A percentile compares a stretch with the other conserved stretches of the same genome.
Evolutionary conservation across 176 grass and related monocot species (phyloP).

Genomic region (Musa schizocarpa): DNA sequence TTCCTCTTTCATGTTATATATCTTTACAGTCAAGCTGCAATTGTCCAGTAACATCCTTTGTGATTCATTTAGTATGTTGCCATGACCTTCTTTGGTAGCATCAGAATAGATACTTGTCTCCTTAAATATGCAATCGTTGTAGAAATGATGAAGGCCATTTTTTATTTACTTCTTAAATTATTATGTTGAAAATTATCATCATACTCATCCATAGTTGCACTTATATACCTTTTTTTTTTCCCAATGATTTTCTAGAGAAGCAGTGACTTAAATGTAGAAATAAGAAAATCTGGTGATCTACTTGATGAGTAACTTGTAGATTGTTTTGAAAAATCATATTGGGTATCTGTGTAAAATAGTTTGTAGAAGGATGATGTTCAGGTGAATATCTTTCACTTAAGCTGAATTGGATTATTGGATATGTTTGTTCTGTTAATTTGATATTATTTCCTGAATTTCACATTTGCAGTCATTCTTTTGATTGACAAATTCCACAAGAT

Average conservation of each 20-base stretch:
- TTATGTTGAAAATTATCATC: background rate
- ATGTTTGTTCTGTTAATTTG: background rate
- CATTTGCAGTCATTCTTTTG: background rate
- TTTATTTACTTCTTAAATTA: background rate
- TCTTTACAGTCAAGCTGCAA: background rate
- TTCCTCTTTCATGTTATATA: background rate
- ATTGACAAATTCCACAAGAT: background rate
- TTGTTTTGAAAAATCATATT: background rate
- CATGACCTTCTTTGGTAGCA: background rate
- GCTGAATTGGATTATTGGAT: background rate
- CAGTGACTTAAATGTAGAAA: background rate
- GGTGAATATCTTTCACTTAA: background rate
- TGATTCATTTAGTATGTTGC: background rate
- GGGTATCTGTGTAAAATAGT: background rate
- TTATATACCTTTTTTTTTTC: background rate
- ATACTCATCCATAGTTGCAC: background rate
- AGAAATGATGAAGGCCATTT: background rate
- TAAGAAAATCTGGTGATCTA: background rate
- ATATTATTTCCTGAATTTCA: too few species aligned
- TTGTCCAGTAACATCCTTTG: background rate
- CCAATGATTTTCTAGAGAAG: background rate
- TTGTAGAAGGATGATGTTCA: background rate
- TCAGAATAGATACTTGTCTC: background rate
- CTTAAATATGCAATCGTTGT: background rate
- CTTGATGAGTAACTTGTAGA: background rate